Evolutionary conservation across 495 filamentous ascomycete species (phyloP).

Genomic region (Daldinia loculata): DNA sequence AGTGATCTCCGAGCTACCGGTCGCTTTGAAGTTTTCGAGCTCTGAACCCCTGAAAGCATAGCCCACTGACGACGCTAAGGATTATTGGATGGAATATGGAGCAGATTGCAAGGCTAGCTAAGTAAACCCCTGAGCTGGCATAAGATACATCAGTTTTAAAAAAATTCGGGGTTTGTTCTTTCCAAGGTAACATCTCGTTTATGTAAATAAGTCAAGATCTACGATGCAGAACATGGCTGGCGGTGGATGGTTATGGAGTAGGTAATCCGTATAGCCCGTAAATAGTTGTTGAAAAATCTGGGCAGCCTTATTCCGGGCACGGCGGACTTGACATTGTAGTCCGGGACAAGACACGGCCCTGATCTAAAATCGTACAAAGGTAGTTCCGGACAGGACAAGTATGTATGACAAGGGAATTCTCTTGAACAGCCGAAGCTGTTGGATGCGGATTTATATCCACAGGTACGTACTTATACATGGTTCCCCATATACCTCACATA

Average conservation of each 20-base stretch:
- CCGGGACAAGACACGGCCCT: constrained; percentile 31
- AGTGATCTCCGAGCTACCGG: constrained; percentile 42
- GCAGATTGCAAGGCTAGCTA: constrained; percentile 11
- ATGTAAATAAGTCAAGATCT: constrained; percentile 27
- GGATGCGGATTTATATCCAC: background rate
- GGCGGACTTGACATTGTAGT: constrained; percentile 1
- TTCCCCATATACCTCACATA: background rate
- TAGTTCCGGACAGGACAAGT: background rate
- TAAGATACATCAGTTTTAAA: constrained; percentile 17
- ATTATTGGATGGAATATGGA: constrained; percentile 33
- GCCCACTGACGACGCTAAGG: constrained; percentile 18
- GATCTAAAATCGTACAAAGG: background rate
- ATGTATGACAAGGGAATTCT: background rate
- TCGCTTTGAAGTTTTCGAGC: constrained; percentile 19
- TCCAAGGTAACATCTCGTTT: constrained; percentile 27
- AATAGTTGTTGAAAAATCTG: constrained; percentile 13
- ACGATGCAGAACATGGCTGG: constrained; percentile 21
- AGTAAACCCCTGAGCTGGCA: constrained; percentile 31
- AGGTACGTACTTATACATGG: constrained; percentile 6
- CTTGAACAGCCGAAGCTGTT: background rate
- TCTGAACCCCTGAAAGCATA: constrained; percentile 28
- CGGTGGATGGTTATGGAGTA: constrained; percentile 10
- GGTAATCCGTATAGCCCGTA: constrained; percentile 4
- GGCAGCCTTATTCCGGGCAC: constrained; percentile 10
- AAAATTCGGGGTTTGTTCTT: constrained; percentile 24